phyloP scores from a whole-genome alignment of 108 stramenopile species.

The Aurantiochytrium sp. region DNA sequence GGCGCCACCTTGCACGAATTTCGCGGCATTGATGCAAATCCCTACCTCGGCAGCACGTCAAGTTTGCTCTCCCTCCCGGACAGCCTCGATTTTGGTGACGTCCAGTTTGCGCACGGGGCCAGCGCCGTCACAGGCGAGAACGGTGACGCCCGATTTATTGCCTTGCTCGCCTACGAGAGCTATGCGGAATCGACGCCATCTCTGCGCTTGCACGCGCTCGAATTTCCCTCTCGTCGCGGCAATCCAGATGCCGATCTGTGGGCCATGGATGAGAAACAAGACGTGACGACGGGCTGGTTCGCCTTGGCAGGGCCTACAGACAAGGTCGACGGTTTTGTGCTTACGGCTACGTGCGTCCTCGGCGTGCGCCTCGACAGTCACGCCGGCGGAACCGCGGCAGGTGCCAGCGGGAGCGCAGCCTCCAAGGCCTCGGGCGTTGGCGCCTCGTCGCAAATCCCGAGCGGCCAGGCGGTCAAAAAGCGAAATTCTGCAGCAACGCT shows the following conservation, averaged over 20 bases:
- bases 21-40: background rate
- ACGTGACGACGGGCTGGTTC: background rate
- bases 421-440: too few relatives aligned
- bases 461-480: too few relatives aligned
- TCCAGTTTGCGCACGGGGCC: background rate
- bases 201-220: background rate
- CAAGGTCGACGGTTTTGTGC: background rate
- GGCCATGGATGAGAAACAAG: background rate
- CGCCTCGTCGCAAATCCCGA: too few relatives aligned
- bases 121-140: background rate
- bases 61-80: background rate
- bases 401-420: too few relatives aligned
- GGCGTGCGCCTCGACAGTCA: background rate
- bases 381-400: too few relatives aligned
- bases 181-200: background rate
- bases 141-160: background rate
- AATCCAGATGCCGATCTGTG: background rate
- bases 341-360: background rate
- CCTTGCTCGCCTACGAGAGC: background rate
- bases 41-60: background rate
- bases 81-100: background rate
- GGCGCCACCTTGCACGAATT: background rate
- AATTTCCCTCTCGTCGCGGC: background rate
- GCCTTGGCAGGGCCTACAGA: background rate
- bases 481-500: too few relatives aligned